Base-by-base conservation (phyloP, 164 flowering plant species). In the Buxus sempervirens region DNA sequence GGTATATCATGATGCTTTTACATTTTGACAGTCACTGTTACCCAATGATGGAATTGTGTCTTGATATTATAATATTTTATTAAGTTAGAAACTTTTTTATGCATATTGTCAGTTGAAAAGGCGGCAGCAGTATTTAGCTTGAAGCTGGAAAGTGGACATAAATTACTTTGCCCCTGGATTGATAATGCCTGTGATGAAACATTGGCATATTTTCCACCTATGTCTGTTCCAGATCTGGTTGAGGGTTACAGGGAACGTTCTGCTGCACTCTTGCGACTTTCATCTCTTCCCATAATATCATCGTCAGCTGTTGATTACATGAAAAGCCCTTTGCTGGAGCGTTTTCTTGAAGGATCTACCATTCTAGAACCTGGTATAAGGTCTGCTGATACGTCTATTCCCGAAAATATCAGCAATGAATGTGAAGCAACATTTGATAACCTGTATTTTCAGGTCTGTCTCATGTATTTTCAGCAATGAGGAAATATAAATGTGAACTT, bases 121-220 rank as follows among this genome's bases (percentile, higher is more conserved):
- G 89, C 93, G 51, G 98, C 98, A 25, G 74, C 79, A 60, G 99
- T 93, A 15, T 90, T 90, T 68, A 96, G 98, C 81, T 80, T 93
- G 75, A 96, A 93, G 89, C 85, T 96, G 68, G 91, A 96, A 64
- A 84, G 48, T 74, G 99, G 97, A 60, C 99, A 96, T 78, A 96
- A 84, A 70, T 69, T 75, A 69, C 82, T 83, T 42, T 96, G 99
- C 63, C 97, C 96, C 14, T 96, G 99, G 99, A 80, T 84, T 41
- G 86, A 96, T 63, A 93, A 92, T 83, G 71, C 82, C 9, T 96
- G 99, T 62, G 90, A 86, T 71, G 99, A 93, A 78, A 71, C 56
- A 13, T 79, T 96, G 61, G 87, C 92, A 23, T 81, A 85, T 66
- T 93, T 93, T 79, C 96, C 98, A 14, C 88, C 89, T 62, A 77